These are phyloP conservation scores for Vicia villosa DNA, from an alignment of 306 rosid species.

Conservation along the genomic window DNA sequence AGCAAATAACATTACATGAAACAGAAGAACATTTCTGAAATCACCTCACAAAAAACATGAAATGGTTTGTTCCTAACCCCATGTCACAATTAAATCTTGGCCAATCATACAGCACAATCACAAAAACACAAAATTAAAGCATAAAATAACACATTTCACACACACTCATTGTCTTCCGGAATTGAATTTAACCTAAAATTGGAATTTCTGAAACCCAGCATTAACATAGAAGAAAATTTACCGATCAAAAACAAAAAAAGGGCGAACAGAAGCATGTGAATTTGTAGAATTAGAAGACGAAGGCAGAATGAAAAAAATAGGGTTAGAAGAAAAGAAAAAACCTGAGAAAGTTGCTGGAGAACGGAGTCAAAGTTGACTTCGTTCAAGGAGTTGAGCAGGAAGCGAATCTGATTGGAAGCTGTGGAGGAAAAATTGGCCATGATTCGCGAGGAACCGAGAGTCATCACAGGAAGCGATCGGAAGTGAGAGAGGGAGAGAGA, in stretches of 20 bases:
- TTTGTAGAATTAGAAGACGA: background rate
- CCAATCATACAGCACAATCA: background rate
- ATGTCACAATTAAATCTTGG: background rate
- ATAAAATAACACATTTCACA: background rate
- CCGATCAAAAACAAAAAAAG: background rate
- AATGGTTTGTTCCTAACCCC: background rate
- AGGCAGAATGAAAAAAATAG: background rate
- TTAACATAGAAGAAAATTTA: slow-evolving; percentile 20
- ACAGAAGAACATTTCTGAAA: background rate
- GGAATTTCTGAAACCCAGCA: background rate
- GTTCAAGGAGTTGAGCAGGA: slow-evolving; percentile 71
- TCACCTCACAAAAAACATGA: background rate
- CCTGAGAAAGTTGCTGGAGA: slow-evolving; percentile 77
- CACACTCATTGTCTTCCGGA: no score
- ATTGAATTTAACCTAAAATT: slow-evolving; percentile 1
- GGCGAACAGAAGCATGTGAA: background rate
- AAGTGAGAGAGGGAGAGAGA: background rate
- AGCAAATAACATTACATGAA: background rate
- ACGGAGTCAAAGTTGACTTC: slow-evolving; percentile 76
- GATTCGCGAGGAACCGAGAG: background rate
- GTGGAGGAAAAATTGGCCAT: slow-evolving; percentile 53
- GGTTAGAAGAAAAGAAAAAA: background rate
- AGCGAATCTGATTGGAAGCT: slow-evolving; percentile 79
- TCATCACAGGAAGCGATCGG: background rate
- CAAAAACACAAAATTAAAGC: slow-evolving; percentile 19